Base-by-base conservation (phyloP, 2,329 filamentous ascomycete genomes). In the Phyllosticta citrichinensis region DNA sequence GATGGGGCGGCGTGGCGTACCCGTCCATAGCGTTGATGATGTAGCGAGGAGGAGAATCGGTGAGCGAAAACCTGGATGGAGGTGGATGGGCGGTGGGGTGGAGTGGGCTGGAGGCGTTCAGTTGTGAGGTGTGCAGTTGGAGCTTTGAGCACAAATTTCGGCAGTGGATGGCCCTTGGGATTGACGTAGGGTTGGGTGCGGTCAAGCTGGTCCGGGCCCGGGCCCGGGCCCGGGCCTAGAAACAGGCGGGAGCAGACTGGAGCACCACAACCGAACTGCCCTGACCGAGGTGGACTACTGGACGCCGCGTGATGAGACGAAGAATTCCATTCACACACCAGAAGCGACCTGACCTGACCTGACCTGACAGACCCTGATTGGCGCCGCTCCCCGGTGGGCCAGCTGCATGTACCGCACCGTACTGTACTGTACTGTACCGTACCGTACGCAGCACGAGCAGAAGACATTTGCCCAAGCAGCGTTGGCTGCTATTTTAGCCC, bases 1-100 rank as follows among this genome's bases (percentile, higher is more conserved):
- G 22, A 8, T 14, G 55, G 52, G 24, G 55, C 24, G 19, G 51
- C 33, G 55, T 35, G 47, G 58, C 64, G 55, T 61, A 67, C 66
- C 63, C 65, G 52, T 69, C 67, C 66, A 68, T 68, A 59, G 52
- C n/a, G n/a, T 62, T 17, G 40, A 22, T 30, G 57, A n/a, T 51
- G 57, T 54, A 52, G 53, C 57, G 52, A 60, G 33, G 12, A 24
- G 58, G 22, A 33, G 19, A 60, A 52, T 20, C 55, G 58, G 55
- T 54, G 30, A 35, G 40, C 52, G 55, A 25, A 17, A 52, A 9
- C 10, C 51, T 24, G 17, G 51, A 40, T 12, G n/a, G 19, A 52
- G 1, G 19, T 12, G 19, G 51, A 20, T 50, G 33, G 52, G 52
- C 20, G 33, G 58, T 52, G 57, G 57, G 33, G 52, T 22, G 55